Evolutionary conservation across 768 basidiomycete species (phyloP), one percentile per base, ranked within the genome.

Genomic region (Russula ochroleuca): DNA sequence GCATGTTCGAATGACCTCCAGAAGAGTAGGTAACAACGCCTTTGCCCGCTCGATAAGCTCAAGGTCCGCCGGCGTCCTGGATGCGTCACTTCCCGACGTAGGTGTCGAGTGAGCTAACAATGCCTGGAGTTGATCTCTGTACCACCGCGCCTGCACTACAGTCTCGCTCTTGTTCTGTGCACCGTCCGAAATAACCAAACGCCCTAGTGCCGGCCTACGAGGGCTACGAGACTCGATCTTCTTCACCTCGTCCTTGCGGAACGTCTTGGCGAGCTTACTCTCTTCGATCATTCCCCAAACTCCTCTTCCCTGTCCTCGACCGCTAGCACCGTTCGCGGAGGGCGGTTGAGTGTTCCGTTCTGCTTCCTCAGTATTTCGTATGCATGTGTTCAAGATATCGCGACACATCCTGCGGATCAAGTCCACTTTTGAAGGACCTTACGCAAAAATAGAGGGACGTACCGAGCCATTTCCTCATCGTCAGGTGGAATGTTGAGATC

Each of bases 361-460:
- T 0, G 89, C 95, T 61, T 88, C 86, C 72, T 98, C 95, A 0
- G 96, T 98, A 68, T 99, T 98, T 62, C 95, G 79, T 9, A 95
- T 85, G 73, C 96, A 99, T 13, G 86, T 84, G 67, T 89, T 91
- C 64, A 98, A 75, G 58, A 99, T 96, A 59, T 93, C 90, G 43
- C 95, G 83, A 68, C 90, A 93, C 76, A 95, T 84, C 61, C 90
- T 80, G 55, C 21, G 62, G 35, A 38, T 25, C 6, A 6, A 33
- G 56, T 28, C 59, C 15, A 47, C 1, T 38, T 65, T 48, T 35
- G 25, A 13, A 41, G 33, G 17, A 14, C 33, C 31, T 48, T 17
- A 25, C 53, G 60, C 47, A 53, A 52, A 41, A 49, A 56, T 17
- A 31, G 11, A n/a, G 23, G 8, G 41, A 69, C 79, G 58, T 51